Evolutionary conservation across 2,329 filamentous ascomycete genomes (phyloP).

Genomic region (Chaetomium sp.): DNA sequence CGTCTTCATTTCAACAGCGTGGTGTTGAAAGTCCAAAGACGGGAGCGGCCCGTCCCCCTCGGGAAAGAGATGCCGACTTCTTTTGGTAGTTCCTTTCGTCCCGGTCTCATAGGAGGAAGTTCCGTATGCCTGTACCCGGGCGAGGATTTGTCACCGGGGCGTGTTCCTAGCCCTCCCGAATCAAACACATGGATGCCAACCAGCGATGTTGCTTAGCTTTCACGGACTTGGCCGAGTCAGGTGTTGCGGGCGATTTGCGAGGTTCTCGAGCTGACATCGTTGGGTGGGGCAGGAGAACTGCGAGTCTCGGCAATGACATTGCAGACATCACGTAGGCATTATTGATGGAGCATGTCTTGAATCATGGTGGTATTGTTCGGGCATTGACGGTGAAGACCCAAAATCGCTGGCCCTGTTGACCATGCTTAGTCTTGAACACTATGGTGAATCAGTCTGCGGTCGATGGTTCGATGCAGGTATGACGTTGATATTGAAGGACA

Average conservation of each 20-base stretch:
- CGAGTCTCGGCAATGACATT: neutral
- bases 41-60: slow-evolving; percentile 35
- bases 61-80: slow-evolving; percentile 11
- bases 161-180: neutral
- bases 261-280: neutral
- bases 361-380: neutral
- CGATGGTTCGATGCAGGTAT: neutral
- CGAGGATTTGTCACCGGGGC: neutral
- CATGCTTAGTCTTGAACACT: neutral
- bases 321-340: neutral
- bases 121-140: neutral
- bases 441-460: neutral
- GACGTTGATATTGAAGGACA: slow-evolving; percentile 20
- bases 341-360: neutral
- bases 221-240: neutral
- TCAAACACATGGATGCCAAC: neutral
- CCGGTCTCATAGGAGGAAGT: neutral
- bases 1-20: slow-evolving; percentile 9
- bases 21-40: slow-evolving; percentile 15
- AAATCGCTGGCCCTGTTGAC: neutral
- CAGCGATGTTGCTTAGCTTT: neutral
- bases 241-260: neutral
- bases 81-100: neutral
- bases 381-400: neutral
- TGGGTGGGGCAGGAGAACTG: neutral